A percentile compares a stretch with the other conserved stretches of the same genome.
Evolutionary conservation across 306 rosid genomes (phyloP).

Genomic region (Pterocarpus santalinus): DNA sequence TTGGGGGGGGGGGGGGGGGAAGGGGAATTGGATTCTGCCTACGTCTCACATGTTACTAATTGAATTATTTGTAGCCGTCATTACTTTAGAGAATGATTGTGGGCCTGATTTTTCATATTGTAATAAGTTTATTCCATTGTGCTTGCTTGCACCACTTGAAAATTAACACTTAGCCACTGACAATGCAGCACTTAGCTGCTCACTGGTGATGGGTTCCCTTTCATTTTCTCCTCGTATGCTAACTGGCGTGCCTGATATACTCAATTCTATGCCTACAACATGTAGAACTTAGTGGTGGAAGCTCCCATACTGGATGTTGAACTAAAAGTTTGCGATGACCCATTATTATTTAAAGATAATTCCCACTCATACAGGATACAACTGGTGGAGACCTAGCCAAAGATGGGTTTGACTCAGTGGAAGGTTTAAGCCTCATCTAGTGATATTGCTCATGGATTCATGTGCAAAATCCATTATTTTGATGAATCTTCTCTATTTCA

Average conservation of each 20-base stretch:
- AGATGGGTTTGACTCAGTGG: not conserved
- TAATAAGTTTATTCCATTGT: not conserved
- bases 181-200: not conserved
- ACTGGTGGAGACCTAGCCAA: not conserved
- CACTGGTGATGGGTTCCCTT: not conserved
- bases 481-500: not conserved
- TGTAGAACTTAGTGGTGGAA: not conserved
- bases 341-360: not conserved
- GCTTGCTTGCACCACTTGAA: conserved; percentile 21
- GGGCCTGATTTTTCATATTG: not conserved
- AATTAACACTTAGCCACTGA: conserved; percentile 24
- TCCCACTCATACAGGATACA: not conserved
- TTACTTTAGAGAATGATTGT: not conserved
- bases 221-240: conserved; percentile 28
- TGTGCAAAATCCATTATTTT: not conserved
- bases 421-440: not conserved
- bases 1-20: not conserved
- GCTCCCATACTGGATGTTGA: too few species aligned
- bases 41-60: not conserved
- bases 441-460: too few species aligned
- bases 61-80: not conserved
- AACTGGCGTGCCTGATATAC: not conserved
- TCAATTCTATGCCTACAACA: not conserved
- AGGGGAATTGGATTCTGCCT: not conserved
- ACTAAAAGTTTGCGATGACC: not conserved